phyloP scores from a whole-genome alignment of 805 yeast species.

The Candida michaelii region DNA sequence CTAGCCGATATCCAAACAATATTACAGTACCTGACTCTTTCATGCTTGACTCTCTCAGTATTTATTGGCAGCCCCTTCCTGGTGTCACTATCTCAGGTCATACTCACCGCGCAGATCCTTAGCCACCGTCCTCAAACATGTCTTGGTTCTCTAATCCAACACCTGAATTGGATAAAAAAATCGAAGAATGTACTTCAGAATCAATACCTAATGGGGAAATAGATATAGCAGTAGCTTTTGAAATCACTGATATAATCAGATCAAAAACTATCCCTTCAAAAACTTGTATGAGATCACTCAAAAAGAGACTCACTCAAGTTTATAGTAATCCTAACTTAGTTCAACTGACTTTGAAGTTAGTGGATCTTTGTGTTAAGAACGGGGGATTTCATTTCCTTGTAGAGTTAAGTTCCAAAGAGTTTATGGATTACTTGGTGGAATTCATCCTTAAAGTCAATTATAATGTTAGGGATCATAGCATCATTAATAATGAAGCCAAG shows the following conservation, averaged over 20 bases:
- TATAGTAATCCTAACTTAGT: slow-evolving; percentile 76
- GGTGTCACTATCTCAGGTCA: too few relatives aligned
- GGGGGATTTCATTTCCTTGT: slow-evolving; percentile 83
- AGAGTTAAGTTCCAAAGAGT: slow-evolving; percentile 81
- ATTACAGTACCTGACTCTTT: too few relatives aligned
- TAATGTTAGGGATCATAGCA: slow-evolving; percentile 25
- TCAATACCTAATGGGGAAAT: slow-evolving; percentile 90
- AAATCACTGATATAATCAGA: slow-evolving; percentile 83
- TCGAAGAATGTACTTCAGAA: slow-evolving; percentile 80
- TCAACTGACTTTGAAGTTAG: slow-evolving; percentile 68
- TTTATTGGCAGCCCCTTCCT: too few relatives aligned
- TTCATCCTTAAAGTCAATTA: slow-evolving; percentile 39
- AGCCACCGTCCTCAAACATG: slow-evolving; percentile 30
- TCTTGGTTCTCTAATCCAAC: slow-evolving; percentile 51
- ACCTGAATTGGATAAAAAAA: slow-evolving; percentile 55
- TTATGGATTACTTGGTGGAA: slow-evolving; percentile 73
- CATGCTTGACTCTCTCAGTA: too few relatives aligned
- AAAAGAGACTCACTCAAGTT: slow-evolving; percentile 63
- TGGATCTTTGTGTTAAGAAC: slow-evolving; percentile 88
- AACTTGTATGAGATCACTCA: slow-evolving; percentile 82
- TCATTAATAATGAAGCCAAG: slow-evolving; percentile 25
- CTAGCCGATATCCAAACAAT: too few relatives aligned
- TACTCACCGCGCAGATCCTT: too few relatives aligned
- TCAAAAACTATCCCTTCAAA: slow-evolving; percentile 75
- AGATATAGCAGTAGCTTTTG: slow-evolving; percentile 70